phyloP scores from a whole-genome alignment of 106 monocot genomes.

The Alisma plantagoaquatica region DNA sequence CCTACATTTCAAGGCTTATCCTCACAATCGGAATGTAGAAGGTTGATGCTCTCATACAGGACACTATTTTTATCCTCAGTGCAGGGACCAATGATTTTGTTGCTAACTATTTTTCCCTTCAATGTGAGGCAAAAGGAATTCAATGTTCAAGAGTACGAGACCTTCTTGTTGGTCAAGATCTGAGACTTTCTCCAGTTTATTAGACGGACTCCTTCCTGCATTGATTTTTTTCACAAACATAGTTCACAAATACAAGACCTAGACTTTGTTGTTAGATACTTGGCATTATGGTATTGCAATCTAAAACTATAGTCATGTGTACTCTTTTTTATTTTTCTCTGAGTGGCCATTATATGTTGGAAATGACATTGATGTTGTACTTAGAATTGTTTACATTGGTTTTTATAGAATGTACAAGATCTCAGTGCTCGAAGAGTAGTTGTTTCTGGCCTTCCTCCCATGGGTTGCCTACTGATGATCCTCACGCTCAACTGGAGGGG shows the following conservation, averaged over 20 bases:
- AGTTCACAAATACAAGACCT: too few relatives aligned
- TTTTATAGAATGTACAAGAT: too few relatives aligned
- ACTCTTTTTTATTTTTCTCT: too few relatives aligned
- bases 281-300: too few relatives aligned
- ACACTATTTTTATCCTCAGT: slow-evolving; percentile 41
- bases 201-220: too few relatives aligned
- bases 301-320: too few relatives aligned
- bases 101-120: slow-evolving; percentile 29
- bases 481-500: slow-evolving; percentile 39
- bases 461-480: slow-evolving; percentile 53
- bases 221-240: too few relatives aligned
- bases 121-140: slow-evolving; percentile 26
- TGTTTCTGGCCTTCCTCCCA: slow-evolving; percentile 43
- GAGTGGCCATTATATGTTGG: too few relatives aligned
- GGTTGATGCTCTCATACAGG: slow-evolving; percentile 22
- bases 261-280: too few relatives aligned
- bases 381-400: too few relatives aligned
- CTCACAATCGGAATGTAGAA: slow-evolving; percentile 24
- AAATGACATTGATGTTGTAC: too few relatives aligned
- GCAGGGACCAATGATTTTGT: slow-evolving; percentile 67
- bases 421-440: slow-evolving; percentile 38
- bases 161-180: slow-evolving; percentile 28
- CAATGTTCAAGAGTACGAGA: slow-evolving; percentile 39
- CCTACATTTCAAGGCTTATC: slow-evolving; percentile 28
- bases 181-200: slow-evolving; percentile 46